Base-by-base conservation (phyloP, 192 early-diverging fungal species). In the Chytriomyces sp. region DNA sequence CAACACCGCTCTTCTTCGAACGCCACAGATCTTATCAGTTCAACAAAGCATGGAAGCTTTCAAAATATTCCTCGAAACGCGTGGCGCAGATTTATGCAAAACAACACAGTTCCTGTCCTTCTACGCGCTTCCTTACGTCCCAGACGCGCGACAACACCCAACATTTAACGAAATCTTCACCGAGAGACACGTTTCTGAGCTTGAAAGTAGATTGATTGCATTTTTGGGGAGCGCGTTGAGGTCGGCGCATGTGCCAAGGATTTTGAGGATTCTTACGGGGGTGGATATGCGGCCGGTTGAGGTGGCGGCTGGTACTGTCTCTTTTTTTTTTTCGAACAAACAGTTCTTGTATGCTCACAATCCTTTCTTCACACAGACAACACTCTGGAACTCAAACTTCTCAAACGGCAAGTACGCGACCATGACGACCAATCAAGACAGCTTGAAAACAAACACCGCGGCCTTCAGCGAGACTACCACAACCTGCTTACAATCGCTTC, bases 81-180 rank as follows among this genome's bases (percentile, higher is more conserved):
- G 86, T 23, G 87, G 87, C 2, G 66, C 82, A 1, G 84, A 89
- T 18, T 67, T 85, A 1, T 81, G 77, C 67, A 79, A 82, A 65
- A 82, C 82, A 20, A 67, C 87, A 10, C 80, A 89, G 69, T 85
- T 87, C 47, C 72, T 89, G 44, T 69, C 76, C 6, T 89, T 79
- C 64, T 89, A 89, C 66, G 87, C 87, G 0, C 78, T 89, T 50
- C 87, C 87, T 5, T 89, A 89, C 67, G 75, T 89, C 8, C 86
- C 86, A 10, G 83, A 87, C 57, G 86, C 87, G 8, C 76, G 67
- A 23, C 46, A n/a, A 9, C 87, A 89, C 57, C 87, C 86, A 26
- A 78, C 82, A 5, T 89, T 89, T 46, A 50, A 61, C 16, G 84
- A 86, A 11, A 26, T 89, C 1, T 89, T 89, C 64, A 70, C 63